phyloP scores from a whole-genome alignment of 2,329 filamentous ascomycete genomes.

The Penicillium concentricum region DNA sequence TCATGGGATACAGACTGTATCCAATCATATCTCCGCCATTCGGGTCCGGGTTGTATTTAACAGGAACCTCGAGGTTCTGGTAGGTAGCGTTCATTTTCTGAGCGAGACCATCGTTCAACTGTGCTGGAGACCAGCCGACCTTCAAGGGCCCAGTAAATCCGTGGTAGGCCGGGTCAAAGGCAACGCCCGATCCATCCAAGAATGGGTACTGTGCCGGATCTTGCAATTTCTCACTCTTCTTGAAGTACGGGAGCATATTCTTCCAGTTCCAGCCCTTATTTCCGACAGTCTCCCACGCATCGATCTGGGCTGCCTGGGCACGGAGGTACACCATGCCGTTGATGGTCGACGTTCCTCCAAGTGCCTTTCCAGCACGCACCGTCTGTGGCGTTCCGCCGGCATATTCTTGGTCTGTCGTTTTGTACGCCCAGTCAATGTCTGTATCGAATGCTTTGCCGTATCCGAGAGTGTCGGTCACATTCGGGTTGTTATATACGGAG shows the following conservation, averaged over 20 bases:
- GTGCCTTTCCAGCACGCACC: conserved; percentile 43
- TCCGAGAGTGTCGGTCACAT: conserved; percentile 26
- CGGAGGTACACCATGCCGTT: conserved; percentile 45
- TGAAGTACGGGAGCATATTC: conserved; percentile 30
- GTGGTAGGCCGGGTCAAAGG: conserved; percentile 26
- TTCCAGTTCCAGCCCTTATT: conserved; percentile 35
- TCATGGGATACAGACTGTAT: conserved; percentile 45
- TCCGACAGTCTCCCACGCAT: conserved; percentile 35
- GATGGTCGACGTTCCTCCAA: conserved; percentile 46
- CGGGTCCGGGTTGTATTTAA: conserved; percentile 42
- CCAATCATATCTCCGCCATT: conserved; percentile 49
- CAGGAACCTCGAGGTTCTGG: conserved; percentile 32
- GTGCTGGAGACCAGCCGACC: conserved; percentile 24
- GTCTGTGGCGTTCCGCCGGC: conserved; percentile 27
- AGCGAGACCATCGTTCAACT: conserved; percentile 21
- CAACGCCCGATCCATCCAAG: conserved; percentile 22
- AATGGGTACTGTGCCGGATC: conserved; percentile 17
- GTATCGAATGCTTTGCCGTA: conserved; percentile 31
- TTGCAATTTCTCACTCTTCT: conserved; percentile 29
- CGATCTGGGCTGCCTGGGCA: conserved; percentile 36
- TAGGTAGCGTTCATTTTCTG: conserved; percentile 17
- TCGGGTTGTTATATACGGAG: conserved; percentile 28
- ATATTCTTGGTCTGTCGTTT: conserved; percentile 41
- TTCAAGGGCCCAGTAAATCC: conserved; percentile 29
- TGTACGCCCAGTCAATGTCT: conserved; percentile 44